phyloP scores from a whole-genome alignment of 2,329 filamentous ascomycete genomes.

The Berkeleyomyces rouxiae region DNA sequence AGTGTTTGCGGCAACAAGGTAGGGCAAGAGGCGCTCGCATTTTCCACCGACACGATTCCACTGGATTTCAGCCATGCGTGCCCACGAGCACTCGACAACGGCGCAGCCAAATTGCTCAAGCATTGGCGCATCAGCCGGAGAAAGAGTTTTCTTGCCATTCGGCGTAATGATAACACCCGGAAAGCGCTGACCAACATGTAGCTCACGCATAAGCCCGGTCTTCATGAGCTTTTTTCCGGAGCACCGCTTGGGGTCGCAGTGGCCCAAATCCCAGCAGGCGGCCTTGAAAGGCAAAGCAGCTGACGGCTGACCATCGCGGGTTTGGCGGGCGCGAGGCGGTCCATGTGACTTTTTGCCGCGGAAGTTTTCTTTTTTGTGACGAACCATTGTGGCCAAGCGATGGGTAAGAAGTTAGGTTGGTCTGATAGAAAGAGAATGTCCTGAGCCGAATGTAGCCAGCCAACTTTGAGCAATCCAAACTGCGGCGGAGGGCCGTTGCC shows the following conservation, averaged over 20 bases:
- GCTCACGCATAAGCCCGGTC: slow-evolving; percentile 80
- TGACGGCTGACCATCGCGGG: slow-evolving; percentile 25
- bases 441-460: no score
- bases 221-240: slow-evolving; percentile 91
- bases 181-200: slow-evolving; percentile 83
- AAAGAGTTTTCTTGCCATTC: slow-evolving; percentile 75
- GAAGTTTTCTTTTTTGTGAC: slow-evolving; percentile 84
- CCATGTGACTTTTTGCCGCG: slow-evolving; percentile 56
- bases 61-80: slow-evolving; percentile 75
- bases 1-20: slow-evolving; percentile 88
- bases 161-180: slow-evolving; percentile 86
- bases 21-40: slow-evolving; percentile 78
- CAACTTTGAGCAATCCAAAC: not conserved
- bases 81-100: slow-evolving; percentile 96
- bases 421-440: not conserved
- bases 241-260: slow-evolving; percentile 93
- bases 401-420: not conserved
- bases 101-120: slow-evolving; percentile 83
- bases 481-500: not conserved
- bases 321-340: slow-evolving; percentile 37
- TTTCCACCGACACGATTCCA: slow-evolving; percentile 85
- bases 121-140: slow-evolving; percentile 63
- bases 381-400: slow-evolving; percentile 50
- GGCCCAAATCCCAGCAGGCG: slow-evolving; percentile 92
- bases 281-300: slow-evolving; percentile 56